Conservation (phyloP, 768 basidiomycete genomes). For the Tylopilus subfusipes region DNA sequence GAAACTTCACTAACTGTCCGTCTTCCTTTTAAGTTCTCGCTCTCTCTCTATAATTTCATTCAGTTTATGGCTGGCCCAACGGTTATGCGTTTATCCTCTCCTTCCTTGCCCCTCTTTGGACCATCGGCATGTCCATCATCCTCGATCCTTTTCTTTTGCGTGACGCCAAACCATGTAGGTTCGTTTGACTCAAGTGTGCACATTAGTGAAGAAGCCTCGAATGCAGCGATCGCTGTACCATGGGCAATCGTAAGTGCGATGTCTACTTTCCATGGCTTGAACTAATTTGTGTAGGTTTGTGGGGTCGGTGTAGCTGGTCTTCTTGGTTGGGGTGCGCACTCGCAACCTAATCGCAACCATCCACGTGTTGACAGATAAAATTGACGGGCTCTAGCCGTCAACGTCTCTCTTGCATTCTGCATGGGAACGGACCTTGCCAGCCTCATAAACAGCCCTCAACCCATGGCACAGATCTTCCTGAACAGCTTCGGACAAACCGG, state of each 20-base stretch:
- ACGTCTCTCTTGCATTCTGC: conserved; percentile 51
- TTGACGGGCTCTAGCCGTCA: conserved; percentile 36
- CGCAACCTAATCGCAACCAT: neutral
- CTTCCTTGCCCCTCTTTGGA: conserved; percentile 50
- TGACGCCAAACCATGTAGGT: conserved; percentile 19
- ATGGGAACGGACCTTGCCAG: conserved; percentile 51
- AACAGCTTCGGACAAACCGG: conserved; percentile 42
- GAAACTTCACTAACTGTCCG: conserved; percentile 58
- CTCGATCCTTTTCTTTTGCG: neutral
- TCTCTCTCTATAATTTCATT: neutral
- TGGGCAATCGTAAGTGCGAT: conserved; percentile 48
- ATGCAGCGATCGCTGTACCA: conserved; percentile 54
- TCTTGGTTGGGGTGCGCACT: conserved; percentile 42
- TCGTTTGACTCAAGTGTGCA: conserved; percentile 51
- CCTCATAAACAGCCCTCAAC: conserved; percentile 40
- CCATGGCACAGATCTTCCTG: conserved; percentile 45
- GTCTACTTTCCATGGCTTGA: neutral
- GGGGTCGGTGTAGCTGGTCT: conserved; percentile 44
- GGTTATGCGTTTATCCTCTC: conserved; percentile 51
- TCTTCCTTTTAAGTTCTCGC: neutral
- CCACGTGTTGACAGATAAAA: neutral
- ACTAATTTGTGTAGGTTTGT: conserved; percentile 20
- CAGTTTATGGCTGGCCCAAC: conserved; percentile 43
- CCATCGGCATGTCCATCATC: conserved; percentile 32
- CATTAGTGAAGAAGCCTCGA: conserved; percentile 53